Conservation (phyloP, 2,329 filamentous ascomycete species). For the Tolypocladium ovalisporum region DNA sequence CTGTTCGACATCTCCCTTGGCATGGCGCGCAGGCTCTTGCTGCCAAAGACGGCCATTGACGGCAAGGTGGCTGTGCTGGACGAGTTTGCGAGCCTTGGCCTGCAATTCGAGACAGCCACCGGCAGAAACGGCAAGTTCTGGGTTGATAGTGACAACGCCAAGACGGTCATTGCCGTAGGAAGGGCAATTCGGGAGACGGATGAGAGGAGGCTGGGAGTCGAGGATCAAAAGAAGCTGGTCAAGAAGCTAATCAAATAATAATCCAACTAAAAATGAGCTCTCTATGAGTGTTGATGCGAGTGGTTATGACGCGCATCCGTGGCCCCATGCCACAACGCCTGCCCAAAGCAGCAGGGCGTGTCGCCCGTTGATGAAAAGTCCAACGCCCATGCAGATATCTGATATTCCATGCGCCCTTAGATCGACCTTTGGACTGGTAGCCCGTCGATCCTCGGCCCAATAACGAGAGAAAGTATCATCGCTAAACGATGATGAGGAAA, state of each 20-base stretch:
- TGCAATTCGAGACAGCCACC: constrained; percentile 88
- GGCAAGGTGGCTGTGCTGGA: constrained; percentile 66
- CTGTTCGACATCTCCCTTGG: constrained; percentile 69
- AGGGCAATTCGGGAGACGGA: constrained; percentile 71
- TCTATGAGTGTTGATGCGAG: not conserved
- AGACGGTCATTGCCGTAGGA: constrained; percentile 67
- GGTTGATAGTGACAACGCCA: constrained; percentile 70
- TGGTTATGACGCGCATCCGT: not conserved
- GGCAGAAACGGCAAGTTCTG: constrained; percentile 88
- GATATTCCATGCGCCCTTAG: not conserved
- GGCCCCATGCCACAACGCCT: not conserved
- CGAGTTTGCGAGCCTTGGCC: constrained; percentile 61
- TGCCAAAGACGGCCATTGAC: constrained; percentile 47
- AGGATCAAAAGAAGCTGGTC: constrained; percentile 61
- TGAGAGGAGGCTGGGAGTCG: constrained; percentile 48
- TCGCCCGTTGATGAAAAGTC: not conserved
- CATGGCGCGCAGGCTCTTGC: constrained; percentile 71
- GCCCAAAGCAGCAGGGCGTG: not conserved
- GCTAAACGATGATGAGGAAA: not conserved
- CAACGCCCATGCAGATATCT: not conserved
- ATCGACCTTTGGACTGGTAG: not conserved
- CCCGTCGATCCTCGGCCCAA: not conserved
- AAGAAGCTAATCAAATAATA: constrained; percentile 52
- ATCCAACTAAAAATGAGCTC: constrained; percentile 27
- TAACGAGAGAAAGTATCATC: not conserved